Evolutionary conservation across 371 early-diverging fungal species (phyloP), one percentile per base, ranked within the genome.

Genomic region (Mucor lusitanicus): DNA sequence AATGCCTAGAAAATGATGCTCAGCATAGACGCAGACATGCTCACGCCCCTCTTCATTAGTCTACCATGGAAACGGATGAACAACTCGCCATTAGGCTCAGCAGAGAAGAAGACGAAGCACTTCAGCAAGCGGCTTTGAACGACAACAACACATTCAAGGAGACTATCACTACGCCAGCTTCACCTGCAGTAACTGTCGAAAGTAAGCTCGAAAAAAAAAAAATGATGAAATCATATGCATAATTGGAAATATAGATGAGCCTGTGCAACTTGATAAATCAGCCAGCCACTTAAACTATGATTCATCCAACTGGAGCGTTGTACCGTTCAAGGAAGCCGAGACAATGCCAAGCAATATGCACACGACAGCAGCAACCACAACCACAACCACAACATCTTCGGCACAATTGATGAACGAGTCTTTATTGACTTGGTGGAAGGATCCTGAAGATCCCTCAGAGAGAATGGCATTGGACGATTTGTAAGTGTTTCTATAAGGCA

Each of bases 381-480:
- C 44, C 28, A 8, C 59, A 15, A 62, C 53, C 9, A 48, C 57
- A 33, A 9, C 65, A 32, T 33, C 59, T 1, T 63, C 23, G 46
- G 23, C 27, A 39, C 53, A 59, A n/a, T 13, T 19, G 11, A 37
- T 21, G 13, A 63, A 48, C 11, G 42, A 61, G 19, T 56, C 58
- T 32, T 68, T 69, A 6, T 42, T 83, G 12, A 81, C 81, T 19
- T 78, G 80, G 80, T 84, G 84, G 84, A 68, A 37, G 17, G 81
- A 84, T 33, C 84, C 84, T 9, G 72, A 73, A 11, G 55, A 78
- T 73, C 80, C 78, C 5, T 63, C 68, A 6, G 72, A 77, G 2
- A 67, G 79, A 44, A 37, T 39, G 19, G 77, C 73, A 0, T 33
- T 57, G 11, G 40, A 64, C 39, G 53, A 69, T 27, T 19, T 80